Base-by-base conservation (phyloP, 2,329 filamentous ascomycete genomes). In the Thielaviopsis euricoi region DNA sequence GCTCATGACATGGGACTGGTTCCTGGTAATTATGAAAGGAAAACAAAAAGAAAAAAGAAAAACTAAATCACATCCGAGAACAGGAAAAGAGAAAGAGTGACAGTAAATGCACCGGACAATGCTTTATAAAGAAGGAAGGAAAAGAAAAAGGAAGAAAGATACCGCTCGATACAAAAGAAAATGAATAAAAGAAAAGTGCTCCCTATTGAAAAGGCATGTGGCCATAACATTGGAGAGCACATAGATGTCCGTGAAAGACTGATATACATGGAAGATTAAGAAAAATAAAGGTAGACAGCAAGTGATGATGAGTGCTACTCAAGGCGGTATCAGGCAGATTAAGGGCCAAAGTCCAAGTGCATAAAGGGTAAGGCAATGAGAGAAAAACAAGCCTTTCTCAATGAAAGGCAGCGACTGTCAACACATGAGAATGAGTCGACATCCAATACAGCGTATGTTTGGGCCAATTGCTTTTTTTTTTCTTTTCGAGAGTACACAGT, bases 371-470 rank as follows among this genome's bases (percentile, higher is more conserved):
- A 22, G 19, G n/a, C 77, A 78, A 62, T 79, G 79, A 48, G 80
- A 81, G 22, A 77, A 74, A 22, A 74, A 74, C 58, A 77, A 69
- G 62, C 69, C 73, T 61, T 70, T 71, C 66, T 77, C 74, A 17
- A 63, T 76, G 76, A 61, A 74, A 76, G 58, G 76, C 74, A 68
- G 82, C 80, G n/a, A 15, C n/a, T n/a, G n/a, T 17, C n/a, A 15
- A 43, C 13, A 15, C 13, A 7, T 43, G 37, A 43, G 37, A 43
- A 43, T 43, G 17, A n/a, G 17, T 15, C 37, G n/a, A 15, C 2
- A 6, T 43, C 37, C 37, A 43, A 43, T n/a, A 3, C 37, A 43
- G 6, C 4, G n/a, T n/a, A 43, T n/a, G 12, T n/a, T n/a, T n/a
- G n/a, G n/a, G n/a, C n/a, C n/a, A n/a, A n/a, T n/a, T n/a, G n/a